Percentiles rank a stretch among this genome's conserved stretches.
Evolutionary conservation across 129 eudicot genomes (phyloP).

Genomic region (Gnaphalium uliginosum): DNA sequence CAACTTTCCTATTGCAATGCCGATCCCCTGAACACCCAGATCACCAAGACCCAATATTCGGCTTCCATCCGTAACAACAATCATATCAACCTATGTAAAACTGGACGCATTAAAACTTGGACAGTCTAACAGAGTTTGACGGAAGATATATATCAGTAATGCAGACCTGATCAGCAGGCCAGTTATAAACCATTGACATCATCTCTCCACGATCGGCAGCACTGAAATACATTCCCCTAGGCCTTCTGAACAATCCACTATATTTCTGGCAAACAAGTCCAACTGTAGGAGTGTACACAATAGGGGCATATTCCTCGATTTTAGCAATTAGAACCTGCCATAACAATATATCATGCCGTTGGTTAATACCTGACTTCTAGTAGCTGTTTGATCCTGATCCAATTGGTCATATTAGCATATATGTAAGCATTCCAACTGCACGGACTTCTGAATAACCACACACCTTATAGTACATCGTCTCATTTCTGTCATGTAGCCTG

Average conservation of each 20-base stretch:
- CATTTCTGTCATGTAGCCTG: conserved; percentile 95
- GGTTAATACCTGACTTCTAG: background rate
- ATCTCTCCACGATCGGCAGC: conserved; percentile 98
- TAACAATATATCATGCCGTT: conserved; percentile 11
- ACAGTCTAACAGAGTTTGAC: background rate
- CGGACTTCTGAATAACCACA: conserved; percentile 22
- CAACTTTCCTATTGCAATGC: conserved; percentile 90
- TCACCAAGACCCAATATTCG: conserved; percentile 98
- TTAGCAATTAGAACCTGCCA: conserved; percentile 84
- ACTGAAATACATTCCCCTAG: conserved; percentile 96
- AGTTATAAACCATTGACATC: conserved; percentile 99
- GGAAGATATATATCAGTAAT: background rate
- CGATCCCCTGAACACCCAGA: conserved; percentile 98
- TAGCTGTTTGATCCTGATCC: background rate
- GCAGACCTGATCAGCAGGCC: conserved; percentile 97
- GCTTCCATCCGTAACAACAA: conserved; percentile 98
- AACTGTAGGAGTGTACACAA: conserved; percentile 96
- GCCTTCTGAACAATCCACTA: conserved; percentile 93
- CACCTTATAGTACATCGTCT: conserved; percentile 97
- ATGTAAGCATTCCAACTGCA: background rate
- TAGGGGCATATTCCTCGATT: conserved; percentile 96
- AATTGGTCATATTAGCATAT: background rate
- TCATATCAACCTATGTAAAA: conserved; percentile 87
- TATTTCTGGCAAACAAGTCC: conserved; percentile 98
- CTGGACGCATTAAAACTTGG: background rate